These are phyloP conservation scores for Cystobasidium tubakii DNA, from an alignment of 768 basidiomycete species.

Conservation along the genomic window DNA sequence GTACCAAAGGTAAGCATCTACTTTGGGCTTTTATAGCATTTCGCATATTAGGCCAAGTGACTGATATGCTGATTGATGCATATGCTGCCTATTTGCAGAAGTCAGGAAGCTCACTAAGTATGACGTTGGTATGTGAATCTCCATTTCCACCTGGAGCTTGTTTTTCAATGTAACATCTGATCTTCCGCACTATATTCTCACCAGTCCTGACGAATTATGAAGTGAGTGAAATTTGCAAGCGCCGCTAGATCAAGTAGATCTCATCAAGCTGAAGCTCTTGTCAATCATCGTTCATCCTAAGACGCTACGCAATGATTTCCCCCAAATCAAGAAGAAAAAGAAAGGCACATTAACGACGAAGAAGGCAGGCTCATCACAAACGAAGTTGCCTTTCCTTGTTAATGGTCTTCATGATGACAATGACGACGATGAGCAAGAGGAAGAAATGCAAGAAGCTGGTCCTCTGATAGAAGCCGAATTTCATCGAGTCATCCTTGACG, in stretches of 20 bases:
- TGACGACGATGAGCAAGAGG: conserved; percentile 53
- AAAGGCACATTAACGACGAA: background rate
- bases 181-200: background rate
- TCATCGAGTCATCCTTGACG: conserved; percentile 80
- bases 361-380: conserved; percentile 46
- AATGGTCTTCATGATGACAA: conserved; percentile 54
- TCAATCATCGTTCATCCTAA: too few species aligned
- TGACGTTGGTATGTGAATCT: background rate
- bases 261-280: too few species aligned
- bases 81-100: too few species aligned
- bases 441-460: conserved; percentile 54
- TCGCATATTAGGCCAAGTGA: too few species aligned
- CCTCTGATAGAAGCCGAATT: conserved; percentile 69
- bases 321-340: conserved; percentile 73
- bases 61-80: too few species aligned
- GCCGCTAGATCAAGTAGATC: too few species aligned
- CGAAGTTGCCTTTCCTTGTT: conserved; percentile 50
- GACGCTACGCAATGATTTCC: conserved; percentile 53
- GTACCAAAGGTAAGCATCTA: conserved; percentile 66
- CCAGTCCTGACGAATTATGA: conserved; percentile 7
- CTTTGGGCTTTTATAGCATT: too few species aligned
- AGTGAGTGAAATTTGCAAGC: background rate
- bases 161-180: too few species aligned
- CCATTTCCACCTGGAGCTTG: too few species aligned
- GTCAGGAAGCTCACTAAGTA: background rate